Percentiles rank a stretch among this genome's conserved stretches.
Evolutionary conservation across 1,139 yeast species (phyloP).

Genomic region (Taphrina deformans): DNA sequence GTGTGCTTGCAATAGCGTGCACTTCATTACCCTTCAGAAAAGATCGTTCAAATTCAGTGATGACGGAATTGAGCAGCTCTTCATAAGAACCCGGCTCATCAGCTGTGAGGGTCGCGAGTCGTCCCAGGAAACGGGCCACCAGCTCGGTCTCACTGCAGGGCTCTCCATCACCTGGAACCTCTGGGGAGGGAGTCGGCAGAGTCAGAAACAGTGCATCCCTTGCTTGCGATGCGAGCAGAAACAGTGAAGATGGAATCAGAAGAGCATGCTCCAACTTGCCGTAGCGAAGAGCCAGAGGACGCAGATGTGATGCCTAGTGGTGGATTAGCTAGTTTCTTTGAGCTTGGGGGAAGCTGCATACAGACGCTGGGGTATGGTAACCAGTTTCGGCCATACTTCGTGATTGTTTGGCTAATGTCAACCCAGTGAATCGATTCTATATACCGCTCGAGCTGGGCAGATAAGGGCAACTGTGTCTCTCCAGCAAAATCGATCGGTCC

Average conservation of each 20-base stretch:
- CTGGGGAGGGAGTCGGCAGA: constrained; percentile 80
- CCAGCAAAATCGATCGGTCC: neutral
- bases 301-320: constrained; percentile 51
- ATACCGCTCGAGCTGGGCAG: neutral
- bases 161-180: constrained; percentile 81
- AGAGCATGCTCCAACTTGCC: constrained; percentile 87
- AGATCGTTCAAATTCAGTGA: constrained; percentile 79
- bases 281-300: constrained; percentile 80
- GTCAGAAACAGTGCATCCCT: constrained; percentile 79
- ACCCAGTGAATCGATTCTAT: neutral
- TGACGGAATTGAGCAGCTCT: constrained; percentile 66
- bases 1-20: constrained; percentile 79
- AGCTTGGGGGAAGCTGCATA: neutral
- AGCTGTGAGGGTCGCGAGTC: constrained; percentile 60
- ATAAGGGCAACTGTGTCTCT: no score
- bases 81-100: constrained; percentile 59
- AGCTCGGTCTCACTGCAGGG: constrained; percentile 87
- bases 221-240: constrained; percentile 79
- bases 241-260: constrained; percentile 78
- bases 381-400: constrained; percentile 26
- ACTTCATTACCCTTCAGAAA: constrained; percentile 77
- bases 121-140: constrained; percentile 80
- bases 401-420: neutral
- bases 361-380: constrained; percentile 28
- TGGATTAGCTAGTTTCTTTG: neutral